Percentiles rank a stretch among this genome's conserved stretches.
phyloP scores from a whole-genome alignment of 139 green algal genomes.

The Chlamydomonas asymmetrica region DNA sequence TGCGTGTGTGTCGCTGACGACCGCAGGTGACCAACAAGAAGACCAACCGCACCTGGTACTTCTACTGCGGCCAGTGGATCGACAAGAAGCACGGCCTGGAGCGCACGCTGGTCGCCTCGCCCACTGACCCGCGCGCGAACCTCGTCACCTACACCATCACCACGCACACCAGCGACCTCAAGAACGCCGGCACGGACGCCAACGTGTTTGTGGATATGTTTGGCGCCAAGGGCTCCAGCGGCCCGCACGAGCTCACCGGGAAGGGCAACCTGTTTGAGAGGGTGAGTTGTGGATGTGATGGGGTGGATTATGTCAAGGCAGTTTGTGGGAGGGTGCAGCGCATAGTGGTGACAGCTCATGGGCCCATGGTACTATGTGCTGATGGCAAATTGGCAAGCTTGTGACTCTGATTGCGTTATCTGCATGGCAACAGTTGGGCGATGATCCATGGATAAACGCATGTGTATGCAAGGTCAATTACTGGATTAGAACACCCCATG shows the following conservation, averaged over 20 bases:
- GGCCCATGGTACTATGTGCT: no score
- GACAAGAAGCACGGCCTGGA: conserved; percentile 48
- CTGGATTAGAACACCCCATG: no score
- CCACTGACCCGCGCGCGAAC: conserved; percentile 36
- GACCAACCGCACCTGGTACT: conserved; percentile 33
- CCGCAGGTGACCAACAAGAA: conserved; percentile 24
- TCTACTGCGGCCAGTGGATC: conserved; percentile 55
- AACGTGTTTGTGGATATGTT: conserved; percentile 60
- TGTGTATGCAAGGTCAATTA: no score
- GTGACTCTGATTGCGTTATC: neutral
- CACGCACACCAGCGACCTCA: conserved; percentile 45
- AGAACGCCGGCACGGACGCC: conserved; percentile 61
- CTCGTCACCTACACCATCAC: conserved; percentile 42
- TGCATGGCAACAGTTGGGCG: conserved; percentile 35
- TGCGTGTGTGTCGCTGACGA: no score
- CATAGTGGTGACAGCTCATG: no score
- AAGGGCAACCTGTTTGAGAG: conserved; percentile 50
- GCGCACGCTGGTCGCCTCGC: conserved; percentile 37
- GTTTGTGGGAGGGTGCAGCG: neutral
- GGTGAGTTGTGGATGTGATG: neutral
- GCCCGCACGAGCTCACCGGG: conserved; percentile 34
- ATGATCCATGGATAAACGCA: no score
- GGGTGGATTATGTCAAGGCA: neutral
- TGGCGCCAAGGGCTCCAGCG: conserved; percentile 35
- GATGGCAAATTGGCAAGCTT: no score